Evolutionary conservation across 139 green algal genomes (phyloP).

Genomic region (Volvox reticuliferus): DNA sequence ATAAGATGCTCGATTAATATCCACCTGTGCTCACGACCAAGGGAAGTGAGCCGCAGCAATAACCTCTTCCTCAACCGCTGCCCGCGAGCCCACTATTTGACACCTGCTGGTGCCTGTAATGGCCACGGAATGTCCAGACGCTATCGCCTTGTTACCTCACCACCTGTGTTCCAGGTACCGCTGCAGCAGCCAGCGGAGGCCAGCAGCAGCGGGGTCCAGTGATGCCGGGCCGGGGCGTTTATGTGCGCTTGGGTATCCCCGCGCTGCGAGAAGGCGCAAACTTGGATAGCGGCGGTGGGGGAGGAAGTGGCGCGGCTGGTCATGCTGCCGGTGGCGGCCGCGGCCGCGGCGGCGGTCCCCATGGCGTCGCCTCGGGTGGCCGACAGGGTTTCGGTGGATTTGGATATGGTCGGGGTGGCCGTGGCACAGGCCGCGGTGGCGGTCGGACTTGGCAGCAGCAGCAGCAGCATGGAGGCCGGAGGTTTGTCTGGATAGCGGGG

Average conservation of each 20-base stretch:
- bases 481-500: background rate
- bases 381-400: background rate
- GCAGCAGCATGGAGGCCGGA: conserved; percentile 7
- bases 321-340: background rate
- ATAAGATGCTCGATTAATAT: too few relatives aligned
- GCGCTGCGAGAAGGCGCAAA: background rate
- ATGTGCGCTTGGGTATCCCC: background rate
- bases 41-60: too few relatives aligned
- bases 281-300: background rate
- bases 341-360: background rate
- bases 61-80: too few relatives aligned
- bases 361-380: background rate
- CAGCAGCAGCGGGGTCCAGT: background rate
- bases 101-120: too few relatives aligned
- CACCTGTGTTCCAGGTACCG: background rate
- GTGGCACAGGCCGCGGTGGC: background rate
- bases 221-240: background rate
- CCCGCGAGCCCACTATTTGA: too few relatives aligned
- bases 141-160: background rate
- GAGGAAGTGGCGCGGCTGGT: background rate
- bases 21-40: too few relatives aligned
- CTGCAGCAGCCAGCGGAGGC: background rate
- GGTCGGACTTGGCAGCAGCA: background rate
- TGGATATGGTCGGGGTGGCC: background rate
- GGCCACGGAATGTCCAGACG: too few relatives aligned